Base-by-base conservation (phyloP, 176 grass and related monocot species). In the Bonia amplexicaulis region DNA sequence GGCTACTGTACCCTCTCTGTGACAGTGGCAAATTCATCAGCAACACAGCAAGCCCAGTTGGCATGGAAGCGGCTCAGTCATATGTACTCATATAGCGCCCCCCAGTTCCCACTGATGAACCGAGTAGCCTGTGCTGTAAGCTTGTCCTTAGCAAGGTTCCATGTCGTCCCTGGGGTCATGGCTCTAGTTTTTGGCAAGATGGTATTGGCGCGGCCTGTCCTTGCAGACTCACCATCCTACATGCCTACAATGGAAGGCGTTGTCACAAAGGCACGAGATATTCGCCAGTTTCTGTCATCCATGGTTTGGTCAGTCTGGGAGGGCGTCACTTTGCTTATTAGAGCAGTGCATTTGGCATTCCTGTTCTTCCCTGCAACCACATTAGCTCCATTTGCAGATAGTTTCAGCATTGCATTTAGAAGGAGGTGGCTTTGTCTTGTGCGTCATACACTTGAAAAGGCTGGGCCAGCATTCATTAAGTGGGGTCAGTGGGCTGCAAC, bases 401-500 rank as follows among this genome's bases (percentile, higher is more conserved):
- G 77, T 68, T 86, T 91, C 31, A 91, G 88, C 77, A 15, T 82
- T 82, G 85, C 75, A 35, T 98, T 93, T 42, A 92, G 93, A 73
- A 98, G 81, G 87, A 87, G 73, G 79, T 98, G 95, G 95, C 87
- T 98, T 82, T 35, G 31, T 23, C 84, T 95, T 72, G 91, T 95
- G 42, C 91, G 92, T 14, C 76, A 7, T 45, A 93, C 92, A 66
- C 89, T 98, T 5, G 95, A 98, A 84, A 98, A 81, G 80, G 95
- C 91, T 9, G 95, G 95, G 7, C 95, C 95, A 60, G 95, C 95
- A 35, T 98, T 95, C 82, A 98, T 98, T 84, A 98, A 98, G 78
- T 98, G 95, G 95, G 95, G 95, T 66, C 95, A 98, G 88, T 98
- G 95, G 95, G 95, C 93, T 81, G 95, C 95, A 54, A 98, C 95